These are phyloP conservation scores for Neurospora tetraspora DNA, from an alignment of 495 filamentous ascomycete species.

Conservation along the genomic window DNA sequence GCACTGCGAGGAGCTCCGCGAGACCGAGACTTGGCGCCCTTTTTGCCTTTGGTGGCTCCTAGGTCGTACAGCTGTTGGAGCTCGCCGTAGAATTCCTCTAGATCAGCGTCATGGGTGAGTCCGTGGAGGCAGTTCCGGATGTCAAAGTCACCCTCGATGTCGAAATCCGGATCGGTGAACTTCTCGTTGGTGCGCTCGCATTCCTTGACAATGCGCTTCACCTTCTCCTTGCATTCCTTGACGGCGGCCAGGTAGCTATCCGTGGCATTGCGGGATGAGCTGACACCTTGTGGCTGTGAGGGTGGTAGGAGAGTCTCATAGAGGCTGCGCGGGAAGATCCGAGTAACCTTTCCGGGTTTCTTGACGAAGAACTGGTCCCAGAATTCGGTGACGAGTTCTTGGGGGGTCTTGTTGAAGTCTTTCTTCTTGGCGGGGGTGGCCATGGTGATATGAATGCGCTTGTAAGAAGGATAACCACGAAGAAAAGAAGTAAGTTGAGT, in stretches of 20 bases:
- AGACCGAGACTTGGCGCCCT: constrained; percentile 16
- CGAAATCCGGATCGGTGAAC: constrained; percentile 69
- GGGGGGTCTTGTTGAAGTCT: constrained; percentile 18
- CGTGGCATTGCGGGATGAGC: constrained; percentile 20
- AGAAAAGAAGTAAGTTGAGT: not conserved
- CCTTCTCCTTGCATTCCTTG: constrained; percentile 51
- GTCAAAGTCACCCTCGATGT: constrained; percentile 52
- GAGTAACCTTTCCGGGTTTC: constrained; percentile 21
- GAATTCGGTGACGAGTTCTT: constrained; percentile 19
- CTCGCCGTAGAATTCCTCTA: not conserved
- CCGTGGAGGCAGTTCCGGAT: constrained; percentile 19
- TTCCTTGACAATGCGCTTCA: constrained; percentile 60
- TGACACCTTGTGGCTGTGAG: constrained; percentile 7
- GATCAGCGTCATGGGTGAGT: constrained; percentile 3
- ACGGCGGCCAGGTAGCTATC: constrained; percentile 54
- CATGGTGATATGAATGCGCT: not conserved
- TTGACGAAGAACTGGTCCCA: constrained; percentile 23
- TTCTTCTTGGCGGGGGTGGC: constrained; percentile 3
- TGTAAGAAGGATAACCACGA: not conserved
- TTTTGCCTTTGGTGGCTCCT: not conserved
- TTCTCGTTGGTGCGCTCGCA: constrained; percentile 67
- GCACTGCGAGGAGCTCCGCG: constrained; percentile 1
- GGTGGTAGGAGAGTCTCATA: constrained; percentile 21
- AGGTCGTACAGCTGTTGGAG: not conserved
- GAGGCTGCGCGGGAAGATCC: constrained; percentile 21